A percentile compares a stretch with the other conserved stretches of the same genome.
Evolutionary conservation across 139 green algal species (phyloP).

Genomic region (Parachlorella kessleri): DNA sequence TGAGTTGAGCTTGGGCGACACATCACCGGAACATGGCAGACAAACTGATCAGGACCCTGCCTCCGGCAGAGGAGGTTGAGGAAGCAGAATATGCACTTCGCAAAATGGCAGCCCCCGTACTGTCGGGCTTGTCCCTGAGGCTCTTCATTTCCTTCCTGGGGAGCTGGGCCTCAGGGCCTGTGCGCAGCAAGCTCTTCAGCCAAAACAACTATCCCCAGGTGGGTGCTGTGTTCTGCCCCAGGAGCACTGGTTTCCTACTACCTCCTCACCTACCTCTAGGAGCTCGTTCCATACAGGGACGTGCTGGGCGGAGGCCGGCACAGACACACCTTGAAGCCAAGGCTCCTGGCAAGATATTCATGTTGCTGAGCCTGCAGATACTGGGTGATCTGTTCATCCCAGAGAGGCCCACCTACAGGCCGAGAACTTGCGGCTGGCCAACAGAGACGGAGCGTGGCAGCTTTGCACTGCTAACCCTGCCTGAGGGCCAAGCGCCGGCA

Average conservation of each 20-base stretch:
- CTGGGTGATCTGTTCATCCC: slow-evolving; percentile 34
- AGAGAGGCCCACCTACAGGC: slow-evolving; percentile 23
- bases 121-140: slow-evolving; percentile 6
- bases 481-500: background rate
- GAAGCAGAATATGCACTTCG: too few relatives aligned
- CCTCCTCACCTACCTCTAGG: too few relatives aligned
- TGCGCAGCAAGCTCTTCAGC: slow-evolving; percentile 22
- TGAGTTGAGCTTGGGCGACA: too few relatives aligned
- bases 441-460: background rate
- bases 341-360: too few relatives aligned
- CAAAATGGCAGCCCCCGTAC: background rate
- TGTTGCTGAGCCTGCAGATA: too few relatives aligned
- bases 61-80: too few relatives aligned
- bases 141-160: slow-evolving; percentile 28
- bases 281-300: too few relatives aligned
- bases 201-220: slow-evolving; percentile 39
- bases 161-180: slow-evolving; percentile 2
- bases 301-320: too few relatives aligned
- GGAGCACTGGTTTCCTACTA: too few relatives aligned
- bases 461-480: background rate
- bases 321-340: too few relatives aligned
- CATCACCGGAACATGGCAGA: too few relatives aligned
- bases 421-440: background rate
- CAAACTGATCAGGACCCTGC: too few relatives aligned
- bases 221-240: background rate